Base-by-base conservation (phyloP, 305 asterid genomes). In the Fraxinus xanthoxyloides region DNA sequence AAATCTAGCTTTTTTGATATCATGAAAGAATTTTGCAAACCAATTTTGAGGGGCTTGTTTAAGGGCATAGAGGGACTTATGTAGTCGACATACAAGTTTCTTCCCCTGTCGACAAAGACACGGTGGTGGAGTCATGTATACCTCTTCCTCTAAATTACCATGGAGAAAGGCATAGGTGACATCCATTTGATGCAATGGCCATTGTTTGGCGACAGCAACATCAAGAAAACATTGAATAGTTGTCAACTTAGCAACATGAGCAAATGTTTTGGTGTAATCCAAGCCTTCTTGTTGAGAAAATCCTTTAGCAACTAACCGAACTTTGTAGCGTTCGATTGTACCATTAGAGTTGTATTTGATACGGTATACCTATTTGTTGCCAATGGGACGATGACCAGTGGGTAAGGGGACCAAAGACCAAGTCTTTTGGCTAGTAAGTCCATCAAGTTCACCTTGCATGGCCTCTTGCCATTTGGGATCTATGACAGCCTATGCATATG, bases 61-160 rank as follows among this genome's bases (percentile, higher is more conserved):
- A 76, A 76, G 79, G 30, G 67, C 79, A 76, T 76, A 76, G 21
- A 76, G 40, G 9, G 67, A 46, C 36, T 76, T 76, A 15, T 76
- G 79, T 59, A 46, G 67, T 46, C 38, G 79, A 46, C 5, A 76
- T 76, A 76, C 79, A 9, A 38, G 46, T 9, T 38, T 38, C 13
- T 38, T 13, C 12, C 79, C 79, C 24, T 23, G 40, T 76, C 65
- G 19, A 7, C 7, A 54, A 3, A 76, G 79, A 12, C 43, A 24
- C 2, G 46, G 21, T 26, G 76, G 76, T 26, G 43, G 76, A n/a
- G 36, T 17, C 76, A 72, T 72, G 5, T 72, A 72, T 3, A 72
- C 4, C 2, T 72, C 76, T 30, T 72, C 43, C 1, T 8, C 31
- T 6, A 72, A 34, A 72, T 72, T 40, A n/a, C 76, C 76, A 72